Percentiles rank a stretch among this genome's conserved stretches.
phyloP scores from a whole-genome alignment of 2,329 filamentous ascomycete species.

The Didymella arachidicola region DNA sequence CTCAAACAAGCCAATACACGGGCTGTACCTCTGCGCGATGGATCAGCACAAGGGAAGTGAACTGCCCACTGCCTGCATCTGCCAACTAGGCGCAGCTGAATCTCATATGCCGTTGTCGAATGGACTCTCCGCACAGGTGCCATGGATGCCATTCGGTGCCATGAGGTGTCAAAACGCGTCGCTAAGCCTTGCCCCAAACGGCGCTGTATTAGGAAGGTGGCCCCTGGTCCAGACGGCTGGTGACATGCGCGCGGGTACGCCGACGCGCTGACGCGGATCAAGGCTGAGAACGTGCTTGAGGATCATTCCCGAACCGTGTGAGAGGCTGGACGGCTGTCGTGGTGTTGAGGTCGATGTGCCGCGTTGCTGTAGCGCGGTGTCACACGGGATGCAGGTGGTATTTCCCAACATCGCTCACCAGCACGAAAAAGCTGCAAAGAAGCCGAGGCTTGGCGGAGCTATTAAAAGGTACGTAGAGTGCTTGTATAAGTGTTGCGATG shows the following conservation, averaged over 20 bases:
- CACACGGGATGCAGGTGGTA: conserved; percentile 1
- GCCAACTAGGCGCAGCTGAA: background rate
- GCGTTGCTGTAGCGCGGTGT: background rate
- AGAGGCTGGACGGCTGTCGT: background rate
- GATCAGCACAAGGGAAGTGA: conserved; percentile 6
- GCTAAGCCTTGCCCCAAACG: conserved; percentile 13
- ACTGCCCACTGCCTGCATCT: conserved; percentile 3
- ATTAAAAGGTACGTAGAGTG: no score
- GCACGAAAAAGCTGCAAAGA: no score
- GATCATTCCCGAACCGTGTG: background rate
- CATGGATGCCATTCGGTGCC: conserved; percentile 5
- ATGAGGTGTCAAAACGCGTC: conserved; percentile 12
- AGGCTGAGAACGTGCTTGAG: background rate
- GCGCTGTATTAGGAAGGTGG: conserved; percentile 15
- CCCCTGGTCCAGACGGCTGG: conserved; percentile 6
- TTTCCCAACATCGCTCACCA: background rate
- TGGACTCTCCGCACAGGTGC: background rate
- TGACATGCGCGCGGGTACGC: conserved; percentile 4
- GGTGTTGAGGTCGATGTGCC: conserved; percentile 6
- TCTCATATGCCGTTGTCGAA: background rate
- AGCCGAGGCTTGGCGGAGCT: no score
- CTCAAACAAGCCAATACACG: background rate
- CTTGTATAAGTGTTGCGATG: no score
- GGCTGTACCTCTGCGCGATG: conserved; percentile 2
- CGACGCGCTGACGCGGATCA: conserved; percentile 1